These are phyloP conservation scores for Trapa incisa DNA, from an alignment of 345 rosid genomes.

Conservation along the genomic window DNA sequence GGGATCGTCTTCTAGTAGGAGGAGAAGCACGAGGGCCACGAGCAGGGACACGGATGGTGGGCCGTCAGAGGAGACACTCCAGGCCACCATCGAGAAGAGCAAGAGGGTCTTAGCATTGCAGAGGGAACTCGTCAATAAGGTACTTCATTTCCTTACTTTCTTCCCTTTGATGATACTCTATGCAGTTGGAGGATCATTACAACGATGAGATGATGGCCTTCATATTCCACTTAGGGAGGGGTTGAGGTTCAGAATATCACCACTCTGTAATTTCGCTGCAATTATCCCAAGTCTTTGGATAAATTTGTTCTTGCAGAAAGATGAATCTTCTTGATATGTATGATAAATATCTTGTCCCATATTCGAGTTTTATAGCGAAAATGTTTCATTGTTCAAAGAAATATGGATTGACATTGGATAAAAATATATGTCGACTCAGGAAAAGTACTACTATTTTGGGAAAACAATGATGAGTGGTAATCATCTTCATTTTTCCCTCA, in stretches of 20 bases:
- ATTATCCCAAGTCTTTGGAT: background rate
- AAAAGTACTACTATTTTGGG: background rate
- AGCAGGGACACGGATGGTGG: constrained; percentile 19
- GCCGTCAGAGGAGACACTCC: constrained; percentile 43
- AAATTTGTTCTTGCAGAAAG: no score
- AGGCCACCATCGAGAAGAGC: constrained; percentile 78
- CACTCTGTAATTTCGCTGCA: background rate
- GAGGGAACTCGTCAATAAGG: constrained; percentile 72
- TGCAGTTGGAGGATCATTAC: background rate
- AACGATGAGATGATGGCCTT: background rate
- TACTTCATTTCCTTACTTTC: constrained; percentile 3
- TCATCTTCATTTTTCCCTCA: background rate
- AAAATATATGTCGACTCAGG: background rate
- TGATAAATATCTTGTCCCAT: no score
- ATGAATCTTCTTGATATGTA: no score
- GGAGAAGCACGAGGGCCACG: constrained; percentile 30
- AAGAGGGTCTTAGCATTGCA: constrained; percentile 82
- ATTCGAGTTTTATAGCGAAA: no score
- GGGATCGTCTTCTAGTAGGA: background rate
- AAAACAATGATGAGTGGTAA: background rate
- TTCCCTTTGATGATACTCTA: background rate
- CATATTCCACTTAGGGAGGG: background rate
- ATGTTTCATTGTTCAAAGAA: no score
- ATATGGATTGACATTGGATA: background rate
- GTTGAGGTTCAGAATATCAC: background rate